Percentiles rank a stretch among this genome's conserved stretches.
Conservation (phyloP, 208 protist species). For the Wallacemonas sp. region DNA sequence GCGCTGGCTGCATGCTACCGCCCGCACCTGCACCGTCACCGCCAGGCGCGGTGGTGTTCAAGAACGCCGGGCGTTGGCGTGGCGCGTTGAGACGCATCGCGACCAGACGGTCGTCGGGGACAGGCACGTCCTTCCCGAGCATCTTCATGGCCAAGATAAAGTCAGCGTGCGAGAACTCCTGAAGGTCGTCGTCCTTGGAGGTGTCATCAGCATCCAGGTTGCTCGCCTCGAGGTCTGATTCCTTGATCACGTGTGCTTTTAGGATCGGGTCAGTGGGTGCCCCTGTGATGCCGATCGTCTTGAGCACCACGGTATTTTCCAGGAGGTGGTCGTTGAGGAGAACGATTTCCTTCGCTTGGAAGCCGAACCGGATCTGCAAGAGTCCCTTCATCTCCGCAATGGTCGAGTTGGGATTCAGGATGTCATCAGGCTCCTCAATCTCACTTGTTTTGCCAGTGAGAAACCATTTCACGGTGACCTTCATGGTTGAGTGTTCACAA, state of each 20-base stretch:
- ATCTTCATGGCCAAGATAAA: slow-evolving; percentile 81
- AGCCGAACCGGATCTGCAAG: slow-evolving; percentile 85
- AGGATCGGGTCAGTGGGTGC: slow-evolving; percentile 42
- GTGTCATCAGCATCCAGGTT: slow-evolving; percentile 53
- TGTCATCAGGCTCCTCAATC: slow-evolving; percentile 59
- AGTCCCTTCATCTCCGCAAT: slow-evolving; percentile 84
- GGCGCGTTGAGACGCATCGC: slow-evolving; percentile 62
- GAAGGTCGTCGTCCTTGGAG: slow-evolving; percentile 56
- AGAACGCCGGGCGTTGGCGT: slow-evolving; percentile 58
- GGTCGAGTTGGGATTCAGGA: slow-evolving; percentile 66
- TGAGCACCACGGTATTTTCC: slow-evolving; percentile 51
- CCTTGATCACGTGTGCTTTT: slow-evolving; percentile 58
- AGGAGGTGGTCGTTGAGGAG: slow-evolving; percentile 56
- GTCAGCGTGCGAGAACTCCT: slow-evolving; percentile 83
- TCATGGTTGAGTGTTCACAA: slow-evolving; percentile 33
- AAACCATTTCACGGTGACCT: slow-evolving; percentile 69
- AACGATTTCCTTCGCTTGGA: slow-evolving; percentile 55
- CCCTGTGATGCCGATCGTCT: slow-evolving; percentile 46
- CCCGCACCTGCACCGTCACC: neutral
- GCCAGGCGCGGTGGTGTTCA: slow-evolving; percentile 31
- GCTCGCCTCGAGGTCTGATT: slow-evolving; percentile 53
- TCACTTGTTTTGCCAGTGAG: slow-evolving; percentile 57
- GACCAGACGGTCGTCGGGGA: slow-evolving; percentile 62
- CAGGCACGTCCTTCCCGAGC: slow-evolving; percentile 65
- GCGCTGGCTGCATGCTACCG: slow-evolving; percentile 9